Base-by-base conservation (phyloP, 495 filamentous ascomycete genomes). In the Platismatia glauca region DNA sequence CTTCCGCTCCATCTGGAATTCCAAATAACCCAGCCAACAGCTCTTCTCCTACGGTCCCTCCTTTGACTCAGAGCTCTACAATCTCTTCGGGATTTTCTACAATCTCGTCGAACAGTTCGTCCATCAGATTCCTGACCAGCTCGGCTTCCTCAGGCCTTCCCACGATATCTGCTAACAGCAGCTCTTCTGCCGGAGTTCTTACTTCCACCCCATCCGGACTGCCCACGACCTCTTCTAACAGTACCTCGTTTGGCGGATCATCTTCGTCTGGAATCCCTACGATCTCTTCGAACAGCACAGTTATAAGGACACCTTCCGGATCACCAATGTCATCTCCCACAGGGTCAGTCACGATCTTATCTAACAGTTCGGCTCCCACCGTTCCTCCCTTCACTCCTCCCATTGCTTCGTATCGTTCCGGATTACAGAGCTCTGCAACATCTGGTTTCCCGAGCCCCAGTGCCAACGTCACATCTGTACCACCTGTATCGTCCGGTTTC, bases 321-420 rank as follows among this genome's bases (percentile, higher is more conserved):
- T 34, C 27, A 46, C 18, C 50, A 34, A 52, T 34, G n/a, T 38
- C 43, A 31, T 20, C 20, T 4, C 20, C 34, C 16, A 8, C 46
- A 15, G 35, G 20, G 22, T 8, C 41, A 35, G 48, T 18, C n/a
- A 62, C 33, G 12, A 41, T 20, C 22, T 39, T 38, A 24, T 15
- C 15, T n/a, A 44, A 43, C 37, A 16, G 37, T 20, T 59, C 43
- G 4, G 27, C 57, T 8, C 27, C 41, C 33, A 24, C 41, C 27
- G 29, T 33, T 16, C 58, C 58, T 16, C n/a, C 58, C n/a, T 60
- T 60, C 58, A 33, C 58, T 9, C 20, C 35, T 35, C 27, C 53
- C 29, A 29, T 3, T 31, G 27, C 9, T 41, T 41, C 39, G 15
- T 15, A 41, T 41, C 39, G 39, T 18, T 41, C 39, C 16, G 39